Evolutionary conservation across 805 yeast species (phyloP).

Genomic region (Saccharomycopsis sp.): DNA sequence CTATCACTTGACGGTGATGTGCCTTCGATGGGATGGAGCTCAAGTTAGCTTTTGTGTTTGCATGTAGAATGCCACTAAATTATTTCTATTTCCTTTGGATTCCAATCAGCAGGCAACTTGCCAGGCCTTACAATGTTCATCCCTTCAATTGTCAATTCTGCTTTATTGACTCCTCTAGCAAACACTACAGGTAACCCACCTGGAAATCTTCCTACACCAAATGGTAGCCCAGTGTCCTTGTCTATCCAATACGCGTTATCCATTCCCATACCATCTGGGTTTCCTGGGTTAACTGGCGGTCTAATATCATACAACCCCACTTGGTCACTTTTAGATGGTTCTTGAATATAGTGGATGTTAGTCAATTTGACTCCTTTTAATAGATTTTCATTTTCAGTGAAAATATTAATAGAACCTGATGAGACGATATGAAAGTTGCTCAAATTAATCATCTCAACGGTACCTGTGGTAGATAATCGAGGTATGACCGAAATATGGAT

Average conservation of each 20-base stretch:
- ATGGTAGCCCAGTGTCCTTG: constrained; percentile 10
- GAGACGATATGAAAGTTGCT: constrained; percentile 1
- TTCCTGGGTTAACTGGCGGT: constrained; percentile 15
- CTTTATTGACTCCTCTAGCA: background rate
- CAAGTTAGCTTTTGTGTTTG: no score
- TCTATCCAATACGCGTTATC: constrained; percentile 17
- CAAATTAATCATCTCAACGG: constrained; percentile 3
- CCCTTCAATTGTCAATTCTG: background rate
- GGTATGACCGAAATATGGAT: constrained; percentile 8
- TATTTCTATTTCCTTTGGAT: background rate
- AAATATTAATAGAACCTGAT: constrained; percentile 8
- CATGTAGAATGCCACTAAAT: background rate
- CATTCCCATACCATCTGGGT: constrained; percentile 13
- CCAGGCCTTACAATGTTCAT: constrained; percentile 2
- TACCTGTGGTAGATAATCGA: background rate
- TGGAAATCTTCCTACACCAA: constrained; percentile 10
- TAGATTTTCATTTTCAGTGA: background rate
- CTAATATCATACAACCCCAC: constrained; percentile 12
- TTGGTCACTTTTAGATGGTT: background rate
- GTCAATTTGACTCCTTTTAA: constrained; percentile 4
- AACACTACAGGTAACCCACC: constrained; percentile 12
- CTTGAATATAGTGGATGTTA: constrained; percentile 1
- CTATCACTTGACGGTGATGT: no score
- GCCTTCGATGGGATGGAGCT: no score
- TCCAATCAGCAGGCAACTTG: constrained; percentile 9